Evolutionary conservation across 1,284 basidiomycete genomes (phyloP).

Genomic region (Ganoderma lingzhi): DNA sequence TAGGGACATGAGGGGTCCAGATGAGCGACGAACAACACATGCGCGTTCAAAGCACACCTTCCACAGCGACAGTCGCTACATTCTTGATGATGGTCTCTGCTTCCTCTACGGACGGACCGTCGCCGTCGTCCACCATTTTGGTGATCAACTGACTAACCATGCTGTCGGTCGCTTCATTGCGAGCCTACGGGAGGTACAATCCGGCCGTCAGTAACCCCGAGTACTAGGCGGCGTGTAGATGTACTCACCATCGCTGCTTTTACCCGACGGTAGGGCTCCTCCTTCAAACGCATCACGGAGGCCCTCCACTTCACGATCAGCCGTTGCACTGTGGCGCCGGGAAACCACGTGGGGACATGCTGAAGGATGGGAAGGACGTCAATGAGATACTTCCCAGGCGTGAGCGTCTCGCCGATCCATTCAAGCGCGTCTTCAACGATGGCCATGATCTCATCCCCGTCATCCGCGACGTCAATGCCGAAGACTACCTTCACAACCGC

Average conservation of each 20-base stretch:
- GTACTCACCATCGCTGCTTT: background rate
- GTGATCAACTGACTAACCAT: background rate
- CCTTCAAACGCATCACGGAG: background rate
- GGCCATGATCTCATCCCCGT: conserved; percentile 8
- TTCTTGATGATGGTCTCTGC: conserved; percentile 1
- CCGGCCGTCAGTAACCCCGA: background rate
- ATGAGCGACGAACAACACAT: background rate
- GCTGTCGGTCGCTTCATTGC: background rate
- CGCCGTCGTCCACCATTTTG: background rate
- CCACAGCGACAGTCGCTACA: conserved; percentile 9
- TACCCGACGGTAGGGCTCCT: background rate
- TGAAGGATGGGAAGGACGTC: conserved; percentile 32
- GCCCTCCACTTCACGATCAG: conserved; percentile 4
- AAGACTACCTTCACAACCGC: conserved; percentile 27
- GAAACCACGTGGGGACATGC: conserved; percentile 32
- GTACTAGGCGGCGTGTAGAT: background rate
- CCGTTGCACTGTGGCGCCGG: conserved; percentile 17
- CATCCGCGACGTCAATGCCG: conserved; percentile 21
- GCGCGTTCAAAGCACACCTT: conserved; percentile 6
- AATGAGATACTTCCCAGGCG: conserved; percentile 17
- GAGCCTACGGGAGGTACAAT: background rate
- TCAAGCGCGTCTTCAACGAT: conserved; percentile 6
- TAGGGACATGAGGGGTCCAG: background rate
- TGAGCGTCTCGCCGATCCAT: conserved; percentile 1
- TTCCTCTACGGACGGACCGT: background rate